These are phyloP conservation scores for Pestalotiopsis sp. DNA, from an alignment of 2,329 filamentous ascomycete species.

Conservation along the genomic window DNA sequence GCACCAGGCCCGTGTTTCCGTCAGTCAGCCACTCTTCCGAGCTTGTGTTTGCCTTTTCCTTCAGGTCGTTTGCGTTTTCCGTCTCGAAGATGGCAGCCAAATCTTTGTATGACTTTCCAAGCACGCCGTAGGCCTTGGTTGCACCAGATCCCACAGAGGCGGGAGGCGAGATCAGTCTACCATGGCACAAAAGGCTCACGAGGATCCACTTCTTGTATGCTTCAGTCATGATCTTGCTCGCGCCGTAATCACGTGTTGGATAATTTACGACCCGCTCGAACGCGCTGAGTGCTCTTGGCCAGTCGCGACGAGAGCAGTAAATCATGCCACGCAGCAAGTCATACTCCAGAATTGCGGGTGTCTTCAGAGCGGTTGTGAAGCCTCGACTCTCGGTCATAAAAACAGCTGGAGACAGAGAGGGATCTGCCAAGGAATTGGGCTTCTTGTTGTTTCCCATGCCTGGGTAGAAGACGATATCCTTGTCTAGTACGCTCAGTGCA, in stretches of 20 bases:
- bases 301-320: conserved; percentile 62
- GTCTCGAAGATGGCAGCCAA: conserved; percentile 71
- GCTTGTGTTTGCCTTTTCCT: conserved; percentile 64
- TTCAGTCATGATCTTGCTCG: conserved; percentile 81
- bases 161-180: conserved; percentile 59
- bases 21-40: conserved; percentile 67
- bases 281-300: conserved; percentile 63
- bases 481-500: conserved; percentile 64
- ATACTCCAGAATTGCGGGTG: conserved; percentile 65
- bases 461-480: conserved; percentile 68
- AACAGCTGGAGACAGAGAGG: conserved; percentile 44
- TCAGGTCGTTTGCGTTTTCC: conserved; percentile 56
- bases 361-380: conserved; percentile 57
- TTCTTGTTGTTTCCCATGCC: conserved; percentile 40
- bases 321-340: conserved; percentile 67
- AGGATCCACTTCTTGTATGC: conserved; percentile 92
- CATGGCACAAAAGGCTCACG: conserved; percentile 71
- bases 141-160: conserved; percentile 51
- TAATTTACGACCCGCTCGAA: conserved; percentile 69
- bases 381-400: conserved; percentile 64
- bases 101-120: conserved; percentile 71
- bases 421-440: conserved; percentile 47
- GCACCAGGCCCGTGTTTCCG: conserved; percentile 71
- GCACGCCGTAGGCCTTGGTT: conserved; percentile 48
- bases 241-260: conserved; percentile 62